These are phyloP conservation scores for Sequoia sempervirens DNA, from an alignment of 75 land plant genomes.

Conservation along the genomic window DNA sequence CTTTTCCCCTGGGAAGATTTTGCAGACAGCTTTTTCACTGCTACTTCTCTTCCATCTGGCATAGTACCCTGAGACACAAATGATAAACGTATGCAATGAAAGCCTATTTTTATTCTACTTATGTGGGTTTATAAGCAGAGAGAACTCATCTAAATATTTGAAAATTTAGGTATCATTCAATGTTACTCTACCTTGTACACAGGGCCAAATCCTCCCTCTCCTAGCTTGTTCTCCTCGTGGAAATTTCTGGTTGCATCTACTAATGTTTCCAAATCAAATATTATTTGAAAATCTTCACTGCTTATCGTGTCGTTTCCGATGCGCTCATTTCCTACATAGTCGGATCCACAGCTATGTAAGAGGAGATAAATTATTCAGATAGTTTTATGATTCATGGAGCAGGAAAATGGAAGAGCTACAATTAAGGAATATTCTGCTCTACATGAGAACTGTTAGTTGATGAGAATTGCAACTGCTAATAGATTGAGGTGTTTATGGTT, in stretches of 20 bases:
- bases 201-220: background rate
- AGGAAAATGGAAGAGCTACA: too few relatives aligned
- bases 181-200: background rate
- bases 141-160: background rate
- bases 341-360: background rate
- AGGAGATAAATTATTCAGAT: background rate
- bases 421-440: too few relatives aligned
- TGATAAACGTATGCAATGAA: background rate
- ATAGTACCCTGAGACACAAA: background rate
- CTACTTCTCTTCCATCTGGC: constrained; percentile 4
- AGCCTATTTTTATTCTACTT: background rate
- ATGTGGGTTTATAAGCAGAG: background rate
- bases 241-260: background rate
- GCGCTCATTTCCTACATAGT: background rate
- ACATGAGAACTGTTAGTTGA: too few relatives aligned
- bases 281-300: too few relatives aligned
- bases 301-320: too few relatives aligned
- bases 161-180: background rate
- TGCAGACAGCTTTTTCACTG: background rate
- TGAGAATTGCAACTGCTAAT: too few relatives aligned
- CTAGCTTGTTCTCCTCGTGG: background rate
- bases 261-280: background rate
- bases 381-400: too few relatives aligned
- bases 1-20: background rate
- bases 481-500: too few relatives aligned